These are phyloP conservation scores for Byssochlamys sp. DNA, from an alignment of 2,329 filamentous ascomycete genomes.

Conservation along the genomic window DNA sequence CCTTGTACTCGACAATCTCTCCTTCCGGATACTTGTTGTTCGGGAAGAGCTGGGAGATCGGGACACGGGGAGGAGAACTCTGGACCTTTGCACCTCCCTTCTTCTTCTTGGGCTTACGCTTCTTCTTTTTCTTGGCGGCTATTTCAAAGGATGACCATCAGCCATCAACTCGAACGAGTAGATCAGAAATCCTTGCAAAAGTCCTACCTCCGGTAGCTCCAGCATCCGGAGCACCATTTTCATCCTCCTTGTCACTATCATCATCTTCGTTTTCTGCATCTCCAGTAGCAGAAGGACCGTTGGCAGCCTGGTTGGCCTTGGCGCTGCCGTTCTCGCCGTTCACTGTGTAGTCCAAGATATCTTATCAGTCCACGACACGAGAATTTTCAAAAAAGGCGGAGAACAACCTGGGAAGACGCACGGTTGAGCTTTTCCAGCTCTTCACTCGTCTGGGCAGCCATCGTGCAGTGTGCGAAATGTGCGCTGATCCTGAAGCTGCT, in stretches of 20 bases:
- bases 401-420: constrained; percentile 14
- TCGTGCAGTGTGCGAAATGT: constrained; percentile 15
- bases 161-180: background rate
- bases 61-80: constrained; percentile 66
- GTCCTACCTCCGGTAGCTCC: constrained; percentile 27
- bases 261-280: constrained; percentile 47
- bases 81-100: constrained; percentile 54
- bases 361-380: constrained; percentile 11
- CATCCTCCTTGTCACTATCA: constrained; percentile 46
- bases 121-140: constrained; percentile 67
- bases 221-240: constrained; percentile 31
- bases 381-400: background rate
- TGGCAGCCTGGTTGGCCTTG: constrained; percentile 21
- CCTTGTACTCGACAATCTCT: constrained; percentile 65
- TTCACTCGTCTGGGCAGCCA: constrained; percentile 35
- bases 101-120: constrained; percentile 67
- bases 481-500: constrained; percentile 3
- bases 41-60: constrained; percentile 64
- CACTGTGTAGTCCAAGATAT: constrained; percentile 19
- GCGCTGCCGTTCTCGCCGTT: constrained; percentile 30
- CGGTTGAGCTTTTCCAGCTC: constrained; percentile 33
- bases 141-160: constrained; percentile 5
- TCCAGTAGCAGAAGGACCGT: constrained; percentile 29
- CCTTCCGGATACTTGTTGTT: constrained; percentile 64
- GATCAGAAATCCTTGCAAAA: background rate